Conservation (phyloP, 495 filamentous ascomycete genomes). For the Aspergillus mulundensis region DNA sequence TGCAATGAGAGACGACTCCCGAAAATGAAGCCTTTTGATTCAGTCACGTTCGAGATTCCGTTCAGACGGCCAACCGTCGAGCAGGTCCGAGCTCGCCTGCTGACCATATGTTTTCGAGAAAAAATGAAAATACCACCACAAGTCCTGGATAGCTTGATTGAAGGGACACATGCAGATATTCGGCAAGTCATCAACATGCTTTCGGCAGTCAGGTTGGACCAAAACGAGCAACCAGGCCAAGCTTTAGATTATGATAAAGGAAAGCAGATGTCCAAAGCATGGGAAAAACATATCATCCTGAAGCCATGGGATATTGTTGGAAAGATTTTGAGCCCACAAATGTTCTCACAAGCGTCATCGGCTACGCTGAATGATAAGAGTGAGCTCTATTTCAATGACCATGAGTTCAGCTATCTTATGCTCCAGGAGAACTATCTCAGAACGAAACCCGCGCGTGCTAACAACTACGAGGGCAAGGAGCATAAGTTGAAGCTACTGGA, state of each 20-base stretch:
- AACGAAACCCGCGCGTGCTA: constrained; percentile 65
- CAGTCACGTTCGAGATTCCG: constrained; percentile 73
- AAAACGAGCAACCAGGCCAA: constrained; percentile 35
- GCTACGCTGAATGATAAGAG: constrained; percentile 93
- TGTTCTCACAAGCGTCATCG: constrained; percentile 78
- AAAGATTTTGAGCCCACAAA: constrained; percentile 83
- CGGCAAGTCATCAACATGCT: constrained; percentile 99
- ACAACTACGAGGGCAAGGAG: constrained; percentile 56
- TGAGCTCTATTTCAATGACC: constrained; percentile 98
- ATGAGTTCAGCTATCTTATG: constrained; percentile 95
- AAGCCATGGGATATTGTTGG: constrained; percentile 97
- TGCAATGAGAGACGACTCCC: constrained; percentile 90
- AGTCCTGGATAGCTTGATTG: constrained; percentile 92
- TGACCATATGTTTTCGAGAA: constrained; percentile 91
- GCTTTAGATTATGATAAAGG: constrained; percentile 73
- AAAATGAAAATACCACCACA: constrained; percentile 76
- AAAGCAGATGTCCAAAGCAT: constrained; percentile 91
- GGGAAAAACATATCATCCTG: constrained; percentile 94
- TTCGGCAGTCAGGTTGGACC: constrained; percentile 84
- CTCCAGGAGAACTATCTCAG: constrained; percentile 96
- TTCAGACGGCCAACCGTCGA: constrained; percentile 88
- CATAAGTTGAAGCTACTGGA: constrained; percentile 76
- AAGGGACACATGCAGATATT: constrained; percentile 92
- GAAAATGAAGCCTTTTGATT: constrained; percentile 98
- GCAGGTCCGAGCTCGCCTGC: constrained; percentile 82